phyloP scores from a whole-genome alignment of 176 grass and related monocot genomes.

The Thinopyrum elongatum region DNA sequence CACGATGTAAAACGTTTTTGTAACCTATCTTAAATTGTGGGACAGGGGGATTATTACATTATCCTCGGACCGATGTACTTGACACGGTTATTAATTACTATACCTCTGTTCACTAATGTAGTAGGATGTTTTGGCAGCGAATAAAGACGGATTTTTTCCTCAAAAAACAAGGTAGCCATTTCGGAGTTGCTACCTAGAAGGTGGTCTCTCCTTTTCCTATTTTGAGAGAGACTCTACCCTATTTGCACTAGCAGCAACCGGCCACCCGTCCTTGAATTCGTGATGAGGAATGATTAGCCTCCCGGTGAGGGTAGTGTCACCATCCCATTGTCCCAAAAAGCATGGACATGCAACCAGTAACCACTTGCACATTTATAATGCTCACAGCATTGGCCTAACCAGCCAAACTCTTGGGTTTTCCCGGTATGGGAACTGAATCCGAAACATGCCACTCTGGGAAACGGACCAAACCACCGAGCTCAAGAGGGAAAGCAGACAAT shows the following conservation, averaged over 20 bases:
- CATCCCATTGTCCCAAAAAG: not conserved
- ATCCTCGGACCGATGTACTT: no score
- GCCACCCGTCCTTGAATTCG: not conserved
- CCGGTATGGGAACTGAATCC: not conserved
- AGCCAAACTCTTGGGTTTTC: not conserved
- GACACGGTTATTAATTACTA: no score
- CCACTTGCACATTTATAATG: not conserved
- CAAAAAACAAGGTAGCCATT: not conserved
- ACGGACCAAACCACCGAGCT: not conserved
- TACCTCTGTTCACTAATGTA: no score
- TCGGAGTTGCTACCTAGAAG: not conserved
- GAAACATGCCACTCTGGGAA: not conserved
- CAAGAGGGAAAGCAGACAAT: not conserved
- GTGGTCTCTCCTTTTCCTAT: not conserved
- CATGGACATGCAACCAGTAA: not conserved
- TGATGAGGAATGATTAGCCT: not conserved
- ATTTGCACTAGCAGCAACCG: not conserved
- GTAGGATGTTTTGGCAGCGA: no score
- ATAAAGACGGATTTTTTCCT: no score
- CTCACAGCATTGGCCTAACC: conserved; percentile 4
- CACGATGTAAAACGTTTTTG: no score
- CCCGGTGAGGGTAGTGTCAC: not conserved
- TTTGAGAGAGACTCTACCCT: not conserved
- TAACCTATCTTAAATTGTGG: no score
- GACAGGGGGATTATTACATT: no score